Percentiles rank a stretch among this genome's conserved stretches.
Evolutionary conservation across 306 rosid genomes (phyloP).

Genomic region (Quercus dentata): DNA sequence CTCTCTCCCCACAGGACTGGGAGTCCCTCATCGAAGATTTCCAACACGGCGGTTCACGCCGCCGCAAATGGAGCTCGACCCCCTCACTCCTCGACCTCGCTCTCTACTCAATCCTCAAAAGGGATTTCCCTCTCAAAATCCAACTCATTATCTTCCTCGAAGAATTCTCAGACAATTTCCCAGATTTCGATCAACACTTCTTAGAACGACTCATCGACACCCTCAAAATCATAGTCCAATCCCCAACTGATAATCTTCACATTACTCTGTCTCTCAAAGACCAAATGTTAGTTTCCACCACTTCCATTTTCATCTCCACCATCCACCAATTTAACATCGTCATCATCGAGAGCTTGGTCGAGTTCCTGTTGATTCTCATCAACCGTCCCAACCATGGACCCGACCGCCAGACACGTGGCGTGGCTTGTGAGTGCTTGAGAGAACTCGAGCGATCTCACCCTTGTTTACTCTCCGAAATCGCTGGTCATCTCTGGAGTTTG

Average conservation of each 20-base stretch:
- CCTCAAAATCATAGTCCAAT: constrained; percentile 54
- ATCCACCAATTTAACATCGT: constrained; percentile 10
- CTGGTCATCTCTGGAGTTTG: constrained; percentile 80
- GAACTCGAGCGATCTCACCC: constrained; percentile 75
- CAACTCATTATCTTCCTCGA: constrained; percentile 75
- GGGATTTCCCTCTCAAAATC: constrained; percentile 67
- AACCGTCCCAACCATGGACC: constrained; percentile 80
- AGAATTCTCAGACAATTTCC: constrained; percentile 54
- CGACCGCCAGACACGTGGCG: constrained; percentile 68
- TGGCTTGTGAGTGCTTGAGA: constrained; percentile 86
- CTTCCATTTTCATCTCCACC: constrained; percentile 52
- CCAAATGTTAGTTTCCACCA: constrained; percentile 73
- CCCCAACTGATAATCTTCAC: constrained; percentile 54
- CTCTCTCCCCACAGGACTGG: constrained; percentile 72
- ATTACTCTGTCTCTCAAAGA: constrained; percentile 64
- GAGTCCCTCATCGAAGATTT: constrained; percentile 79
- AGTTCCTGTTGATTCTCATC: constrained; percentile 54
- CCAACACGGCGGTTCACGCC: constrained; percentile 58
- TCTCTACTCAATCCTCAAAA: constrained; percentile 57
- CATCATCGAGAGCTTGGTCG: constrained; percentile 48
- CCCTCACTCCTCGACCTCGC: constrained; percentile 58
- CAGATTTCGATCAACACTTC: constrained; percentile 10
- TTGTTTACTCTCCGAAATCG: constrained; percentile 69
- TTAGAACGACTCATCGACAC: constrained; percentile 59
- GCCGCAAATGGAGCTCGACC: constrained; percentile 43